Percentiles rank a stretch among this genome's conserved stretches.
phyloP scores from a whole-genome alignment of 1,139 yeast species.

The Casaregolazyma suthepensis region DNA sequence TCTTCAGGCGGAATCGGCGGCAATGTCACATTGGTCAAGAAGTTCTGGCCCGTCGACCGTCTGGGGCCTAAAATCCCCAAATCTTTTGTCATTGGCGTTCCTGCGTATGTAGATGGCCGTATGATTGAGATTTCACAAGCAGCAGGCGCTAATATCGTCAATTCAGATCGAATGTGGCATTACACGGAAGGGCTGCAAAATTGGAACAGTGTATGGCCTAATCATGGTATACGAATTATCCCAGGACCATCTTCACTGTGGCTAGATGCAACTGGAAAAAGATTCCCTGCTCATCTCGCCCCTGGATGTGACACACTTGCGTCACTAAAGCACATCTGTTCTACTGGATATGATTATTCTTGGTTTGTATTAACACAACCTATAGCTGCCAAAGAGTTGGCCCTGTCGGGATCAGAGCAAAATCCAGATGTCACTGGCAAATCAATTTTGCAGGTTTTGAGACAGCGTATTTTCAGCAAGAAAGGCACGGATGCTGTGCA shows the following conservation, averaged over 20 bases:
- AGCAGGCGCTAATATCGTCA: conserved; percentile 4
- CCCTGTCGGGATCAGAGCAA: conserved; percentile 5
- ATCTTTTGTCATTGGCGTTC: conserved; percentile 3
- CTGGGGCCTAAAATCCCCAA: conserved; percentile 4
- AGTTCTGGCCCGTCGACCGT: conserved; percentile 3
- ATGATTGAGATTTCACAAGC: conserved; percentile 2
- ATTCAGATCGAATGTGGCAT: conserved; percentile 6
- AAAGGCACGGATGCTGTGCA: conserved; percentile 2
- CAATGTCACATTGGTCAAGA: conserved; percentile 3
- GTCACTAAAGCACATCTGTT: conserved; percentile 1
- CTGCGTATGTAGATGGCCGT: conserved; percentile 4
- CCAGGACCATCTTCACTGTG: conserved; percentile 4
- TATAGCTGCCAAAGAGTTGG: conserved; percentile 1
- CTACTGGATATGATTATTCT: conserved; percentile 4
- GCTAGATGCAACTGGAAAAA: conserved; percentile 4
- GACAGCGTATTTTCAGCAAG: conserved; percentile 1
- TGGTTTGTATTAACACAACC: conserved; percentile 2
- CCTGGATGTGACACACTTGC: conserved; percentile 6
- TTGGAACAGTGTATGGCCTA: conserved; percentile 3
- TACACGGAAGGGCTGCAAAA: conserved; percentile 2
- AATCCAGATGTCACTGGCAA: conserved; percentile 5
- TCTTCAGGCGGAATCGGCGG: conserved; percentile 5
- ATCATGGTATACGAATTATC: conserved; percentile 4
- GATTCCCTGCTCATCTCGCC: neutral
- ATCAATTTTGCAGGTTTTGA: neutral